Base-by-base conservation (phyloP, 306 rosid genomes). In the Coriaria nepalensis region DNA sequence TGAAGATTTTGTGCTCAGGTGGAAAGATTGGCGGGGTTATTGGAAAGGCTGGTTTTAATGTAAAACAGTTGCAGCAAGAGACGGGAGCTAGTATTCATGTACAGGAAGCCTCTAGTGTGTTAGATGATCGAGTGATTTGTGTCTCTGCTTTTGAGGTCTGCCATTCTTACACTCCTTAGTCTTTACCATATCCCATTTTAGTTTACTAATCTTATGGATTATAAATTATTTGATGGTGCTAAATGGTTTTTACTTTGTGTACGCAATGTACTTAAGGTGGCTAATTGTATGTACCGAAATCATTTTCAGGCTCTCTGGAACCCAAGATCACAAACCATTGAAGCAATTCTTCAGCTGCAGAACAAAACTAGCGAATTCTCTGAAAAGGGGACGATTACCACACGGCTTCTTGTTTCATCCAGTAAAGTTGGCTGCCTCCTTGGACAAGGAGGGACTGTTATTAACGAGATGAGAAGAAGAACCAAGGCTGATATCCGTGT, bases 371-470 rank as follows among this genome's bases (percentile, higher is more conserved):
- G 74, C 46, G 74, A 57, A 41, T 29, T 29, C 20, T 50, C 65
- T 52, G 61, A 68, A 6, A 62, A 57, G 47, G 65, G 74, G 13
- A 51, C 43, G 9, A 52, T 57, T 4, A 57, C 37, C 6, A 69
- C 67, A 4, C 54, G 59, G 42, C 63, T 69, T 59, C 75, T 69
- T 58, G 75, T 59, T 13, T 62, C 65, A 13, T 63, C 70, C 4
- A 57, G 62, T 52, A 57, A 59, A 55, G 66, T 59, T 63, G 70
- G 70, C 32, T 69, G 75, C 75, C 14, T 69, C 37, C 65, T 69
- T 59, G 75, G 75, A 43, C 62, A 64, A 69, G 75, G 75, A 49
- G 70, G 70, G n/a, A 53, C 52, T 37, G 57, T 69, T 32, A 64
- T 64, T 13, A 69, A 58, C 58, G 75, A 69, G 50, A 53, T 64